phyloP scores from a whole-genome alignment of 441 rosid species.

The Populus hybrid region DNA sequence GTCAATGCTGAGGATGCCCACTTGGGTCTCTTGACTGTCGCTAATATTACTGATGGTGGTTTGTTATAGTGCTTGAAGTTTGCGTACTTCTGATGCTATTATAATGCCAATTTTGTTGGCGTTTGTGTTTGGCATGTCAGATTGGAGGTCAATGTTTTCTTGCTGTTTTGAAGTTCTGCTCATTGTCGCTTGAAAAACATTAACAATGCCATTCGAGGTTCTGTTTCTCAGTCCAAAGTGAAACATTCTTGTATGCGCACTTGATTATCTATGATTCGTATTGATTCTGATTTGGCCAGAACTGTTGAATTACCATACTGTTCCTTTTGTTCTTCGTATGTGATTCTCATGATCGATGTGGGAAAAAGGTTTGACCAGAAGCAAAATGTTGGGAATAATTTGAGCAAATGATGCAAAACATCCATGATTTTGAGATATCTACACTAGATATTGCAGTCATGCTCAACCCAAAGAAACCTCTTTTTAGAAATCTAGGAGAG shows the following conservation, averaged over 20 bases:
- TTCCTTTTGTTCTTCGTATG: no score
- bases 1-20: slow-evolving; percentile 10
- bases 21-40: slow-evolving; percentile 18
- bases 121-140: background rate
- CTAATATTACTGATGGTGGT: slow-evolving; percentile 21
- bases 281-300: no score
- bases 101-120: slow-evolving; percentile 1
- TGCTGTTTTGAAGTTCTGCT: background rate
- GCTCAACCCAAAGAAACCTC: no score
- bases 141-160: background rate
- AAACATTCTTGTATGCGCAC: no score
- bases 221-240: background rate
- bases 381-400: no score
- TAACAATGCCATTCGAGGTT: background rate
- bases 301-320: no score
- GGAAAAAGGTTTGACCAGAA: no score
- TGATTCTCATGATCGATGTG: no score
- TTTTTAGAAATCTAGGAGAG: background rate
- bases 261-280: no score
- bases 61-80: slow-evolving; percentile 14
- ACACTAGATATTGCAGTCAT: no score
- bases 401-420: no score
- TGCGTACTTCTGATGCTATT: slow-evolving; percentile 14
- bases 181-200: background rate
- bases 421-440: no score